Evolutionary conservation across 2,329 filamentous ascomycete species (phyloP), one percentile per base, ranked within the genome.

Genomic region (Diaporthe nobilis): DNA sequence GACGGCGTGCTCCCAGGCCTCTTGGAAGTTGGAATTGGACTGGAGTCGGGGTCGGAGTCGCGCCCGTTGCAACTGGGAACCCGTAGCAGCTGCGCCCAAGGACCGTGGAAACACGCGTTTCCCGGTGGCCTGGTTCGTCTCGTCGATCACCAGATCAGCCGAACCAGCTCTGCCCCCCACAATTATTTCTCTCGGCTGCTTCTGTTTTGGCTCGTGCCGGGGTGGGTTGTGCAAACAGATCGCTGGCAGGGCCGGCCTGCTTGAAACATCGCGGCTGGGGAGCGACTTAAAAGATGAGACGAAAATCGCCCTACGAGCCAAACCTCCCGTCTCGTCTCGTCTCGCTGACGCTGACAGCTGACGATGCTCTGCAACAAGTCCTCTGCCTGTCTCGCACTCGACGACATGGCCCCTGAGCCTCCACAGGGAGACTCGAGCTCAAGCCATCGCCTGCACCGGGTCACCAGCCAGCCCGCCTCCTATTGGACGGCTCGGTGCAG

Each of bases 401-500:
- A 51, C 37, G 28, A 25, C 39, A 53, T n/a, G 39, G 12, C 67
- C 73, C 73, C 58, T 71, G 68, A 58, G n/a, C 37, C 67, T 55
- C 67, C 73, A 68, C 70, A 39, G 53, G 42, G 15, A 73, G 73
- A 75, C 70, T 71, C 70, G 70, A 65, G 68, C 49, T 71, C 55
- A 57, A 65, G 68, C 61, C 63, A 34, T 49, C 20, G 28, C 44
- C 73, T 63, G 73, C 73, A 75, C 67, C 31, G 42, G 51, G 67
- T 67, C 25, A 51, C 22, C 39, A 12, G 28, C 39, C 22, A 58
- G 51, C 57, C 37, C 73, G 37, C 22, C n/a, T 47, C 57, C 53
- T 42, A 77, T 77, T 77, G 76, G 76, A 15, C 57, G 65, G 63
- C 53, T 28, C 12, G 49, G 49, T 76, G 76, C 76, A 75, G 71